Evolutionary conservation across 768 basidiomycete species (phyloP).

Genomic region (Cantharellus anzutake): DNA sequence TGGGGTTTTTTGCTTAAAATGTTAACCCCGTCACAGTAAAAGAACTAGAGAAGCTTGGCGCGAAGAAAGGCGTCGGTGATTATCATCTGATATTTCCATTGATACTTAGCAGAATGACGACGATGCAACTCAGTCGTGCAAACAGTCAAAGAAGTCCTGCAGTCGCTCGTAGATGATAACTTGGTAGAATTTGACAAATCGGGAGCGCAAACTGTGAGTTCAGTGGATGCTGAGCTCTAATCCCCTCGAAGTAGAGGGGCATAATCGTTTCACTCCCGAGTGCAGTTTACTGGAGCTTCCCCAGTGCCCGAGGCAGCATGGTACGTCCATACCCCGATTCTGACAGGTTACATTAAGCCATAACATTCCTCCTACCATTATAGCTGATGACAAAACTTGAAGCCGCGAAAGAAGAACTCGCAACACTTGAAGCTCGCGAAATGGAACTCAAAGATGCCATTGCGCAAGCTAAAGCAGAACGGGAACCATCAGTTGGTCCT

Average conservation of each 20-base stretch:
- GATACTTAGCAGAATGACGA: not conserved
- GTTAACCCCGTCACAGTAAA: conserved; percentile 27
- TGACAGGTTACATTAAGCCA: not conserved
- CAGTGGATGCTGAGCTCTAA: not conserved
- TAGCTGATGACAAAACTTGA: conserved; percentile 41
- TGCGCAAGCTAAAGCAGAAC: conserved; percentile 30
- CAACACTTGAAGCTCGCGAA: conserved; percentile 27
- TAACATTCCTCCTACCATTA: conserved; percentile 4
- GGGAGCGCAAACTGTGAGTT: conserved; percentile 81
- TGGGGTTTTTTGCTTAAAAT: not conserved
- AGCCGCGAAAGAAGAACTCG: conserved; percentile 28
- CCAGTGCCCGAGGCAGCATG: conserved; percentile 65
- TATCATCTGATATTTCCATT: not conserved
- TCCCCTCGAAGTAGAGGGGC: conserved; percentile 3
- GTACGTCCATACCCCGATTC: conserved; percentile 20
- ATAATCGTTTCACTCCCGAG: not conserved
- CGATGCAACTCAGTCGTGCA: conserved; percentile 43
- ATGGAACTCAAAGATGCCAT: conserved; percentile 29
- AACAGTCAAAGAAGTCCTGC: conserved; percentile 79
- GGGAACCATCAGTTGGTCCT: conserved; percentile 35
- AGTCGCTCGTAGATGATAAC: conserved; percentile 72
- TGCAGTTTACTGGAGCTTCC: conserved; percentile 90
- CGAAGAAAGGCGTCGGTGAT: conserved; percentile 82
- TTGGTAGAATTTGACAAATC: conserved; percentile 82
- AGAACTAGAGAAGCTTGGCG: conserved; percentile 77